Base-by-base conservation (phyloP, 208 protist species). In the Acanthamoeba triangularis region DNA sequence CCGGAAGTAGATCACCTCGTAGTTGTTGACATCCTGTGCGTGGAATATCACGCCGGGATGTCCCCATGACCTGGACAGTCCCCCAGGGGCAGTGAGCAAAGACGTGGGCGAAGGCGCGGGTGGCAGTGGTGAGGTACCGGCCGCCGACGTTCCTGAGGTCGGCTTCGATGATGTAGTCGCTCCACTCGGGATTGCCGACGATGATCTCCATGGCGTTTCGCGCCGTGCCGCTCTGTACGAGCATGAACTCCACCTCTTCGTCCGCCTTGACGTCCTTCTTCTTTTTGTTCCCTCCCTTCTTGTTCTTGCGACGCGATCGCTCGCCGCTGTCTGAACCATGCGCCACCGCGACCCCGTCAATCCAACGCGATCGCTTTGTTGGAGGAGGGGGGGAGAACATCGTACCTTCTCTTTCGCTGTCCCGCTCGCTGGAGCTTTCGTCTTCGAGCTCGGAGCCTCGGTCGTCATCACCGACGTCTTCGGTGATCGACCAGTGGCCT, bases 141-240 rank as follows among this genome's bases (percentile, higher is more conserved):
- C 41, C 41, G 3, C 72, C 72, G 8, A 80, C 35, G 37, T 80
- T 80, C 30, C 7, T 47, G 14, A 80, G 35, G 16, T 80, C 72
- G 35, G 72, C 72, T 47, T 80, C 72, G 72, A 80, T 49, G 33
- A 80, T 47, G 72, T 80, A 80, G 35, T 80, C 72, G 72, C 72
- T 80, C 72, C 72, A 80, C 72, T 80, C 72, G 2, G 72, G 72
- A 49, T 80, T 80, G 72, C 72, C 72, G 2, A 80, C 35, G 30
- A 80, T 80, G 72, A 80, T 80, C 23, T 80, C 72, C 72, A 80
- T 80, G 41, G 72, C 72, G 72, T 80, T 80, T 2, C 72, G 72
- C 35, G 72, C 72, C 35, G 72, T 80, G 30, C 72, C 72, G 72
- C 41, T 80, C 72, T 80, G 72, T 11, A 80, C 72, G 72, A 80